Base-by-base conservation (phyloP, 2,329 filamentous ascomycete genomes). In the Ascochyta rabiei region DNA sequence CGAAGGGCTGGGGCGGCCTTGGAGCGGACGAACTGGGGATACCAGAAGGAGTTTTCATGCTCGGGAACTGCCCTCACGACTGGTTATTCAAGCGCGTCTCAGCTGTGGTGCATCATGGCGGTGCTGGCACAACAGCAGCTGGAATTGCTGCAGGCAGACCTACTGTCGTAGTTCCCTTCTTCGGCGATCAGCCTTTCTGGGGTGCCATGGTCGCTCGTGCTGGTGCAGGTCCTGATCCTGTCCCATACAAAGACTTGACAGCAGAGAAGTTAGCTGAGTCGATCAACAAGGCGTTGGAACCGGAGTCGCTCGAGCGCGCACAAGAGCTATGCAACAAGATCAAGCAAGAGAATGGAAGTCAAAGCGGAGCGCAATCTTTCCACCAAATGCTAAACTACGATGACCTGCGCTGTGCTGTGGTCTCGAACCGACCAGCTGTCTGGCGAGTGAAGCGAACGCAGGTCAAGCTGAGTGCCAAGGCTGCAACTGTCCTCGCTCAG, bases 1-100 rank as follows among this genome's bases (percentile, higher is more conserved):
- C 90, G 0, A 92, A 93, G 68, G 92, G 91, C 15, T 96, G 91
- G 92, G 91, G 91, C 43, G 91, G 91, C 0, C 80, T 96, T 7
- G 91, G 91, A 26, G 88, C 85, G 0, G 89, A 91, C 31, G 67
- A 76, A 23, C 64, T 64, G 80, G 86, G 28, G 1, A 69, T 91
- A n/a, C 90, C 90, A 0, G 85, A 91, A 2, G 85, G 86, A 4
- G 86, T 96, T 1, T 91, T 90, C 69, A 91, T 96, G 85, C 80
- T 96, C 33, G 91, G 89, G 10, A 95, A 93, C 66, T 86, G 88
- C 39, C 91, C 91, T 1, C 92, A 96, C 59, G 92, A 96, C 75
- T 96, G 91, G 91, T 77, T 96, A 0, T 96, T 96, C 74, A 82
- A 90, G 60, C 86, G 83, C 33, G 91, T 96, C 1, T 89, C 89